A percentile compares a stretch with the other conserved stretches of the same genome.
phyloP scores from a whole-genome alignment of 306 rosid species.

The cucumber (Cucumis sativus) region Cucumber_9930_V3 NC_026657.2:25288501-25289000 shows the following conservation, averaged over 20 bases:
- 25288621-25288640: background rate
- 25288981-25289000: too few species aligned
- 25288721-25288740: background rate
- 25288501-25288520: background rate
- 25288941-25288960: too few species aligned
- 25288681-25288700: background rate
- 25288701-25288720: background rate
- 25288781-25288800: too few species aligned
- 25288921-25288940: too few species aligned
- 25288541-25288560: background rate
- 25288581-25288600: conserved; percentile 1
- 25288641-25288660: background rate
- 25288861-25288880: too few species aligned
- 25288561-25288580: background rate
- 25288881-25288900: too few species aligned
- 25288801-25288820: too few species aligned
- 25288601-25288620: background rate
- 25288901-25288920: too few species aligned
- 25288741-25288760: background rate
- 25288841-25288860: too few species aligned
- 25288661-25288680: background rate
- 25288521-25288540: background rate
- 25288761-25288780: too few species aligned
- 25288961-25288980: too few species aligned
- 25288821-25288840: too few species aligned